Conservation (phyloP, 345 rosid genomes). For the Gossypium herbaceum region DNA sequence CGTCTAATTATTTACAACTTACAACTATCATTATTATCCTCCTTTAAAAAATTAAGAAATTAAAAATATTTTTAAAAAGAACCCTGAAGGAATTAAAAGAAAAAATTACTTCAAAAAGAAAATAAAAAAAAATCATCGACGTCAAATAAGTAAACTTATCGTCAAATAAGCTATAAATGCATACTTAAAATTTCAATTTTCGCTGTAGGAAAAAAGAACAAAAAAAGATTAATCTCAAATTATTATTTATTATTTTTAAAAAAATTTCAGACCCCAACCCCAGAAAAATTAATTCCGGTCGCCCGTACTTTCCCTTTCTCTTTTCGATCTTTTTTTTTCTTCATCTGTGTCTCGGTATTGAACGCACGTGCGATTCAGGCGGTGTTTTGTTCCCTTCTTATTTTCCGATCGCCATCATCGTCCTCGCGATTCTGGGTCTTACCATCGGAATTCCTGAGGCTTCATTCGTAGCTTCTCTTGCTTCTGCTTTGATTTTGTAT, state of each 20-base stretch:
- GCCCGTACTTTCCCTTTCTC: not conserved
- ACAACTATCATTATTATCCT: too few species aligned
- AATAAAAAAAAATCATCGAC: too few species aligned
- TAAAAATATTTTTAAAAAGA: too few species aligned
- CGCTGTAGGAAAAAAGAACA: not conserved
- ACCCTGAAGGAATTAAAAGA: not conserved
- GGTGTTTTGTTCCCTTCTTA: not conserved
- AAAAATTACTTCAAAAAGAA: not conserved
- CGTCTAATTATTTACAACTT: too few species aligned
- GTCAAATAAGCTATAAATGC: not conserved
- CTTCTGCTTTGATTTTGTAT: not conserved
- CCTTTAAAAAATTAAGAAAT: too few species aligned
- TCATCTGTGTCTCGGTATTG: not conserved
- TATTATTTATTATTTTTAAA: not conserved
- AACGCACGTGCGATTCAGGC: not conserved
- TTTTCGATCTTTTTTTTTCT: not conserved
- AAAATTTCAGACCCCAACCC: not conserved
- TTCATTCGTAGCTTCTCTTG: not conserved
- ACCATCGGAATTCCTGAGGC: not conserved
- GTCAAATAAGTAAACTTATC: too few species aligned
- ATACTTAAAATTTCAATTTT: not conserved
- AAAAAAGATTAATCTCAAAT: not conserved
- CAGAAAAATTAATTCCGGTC: not conserved
- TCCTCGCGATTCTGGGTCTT: not conserved
- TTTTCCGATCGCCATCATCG: slow-evolving; percentile 10